Evolutionary conservation across 352 stramenopile species (phyloP).

Genomic region (Blastocystis sp.): DNA sequence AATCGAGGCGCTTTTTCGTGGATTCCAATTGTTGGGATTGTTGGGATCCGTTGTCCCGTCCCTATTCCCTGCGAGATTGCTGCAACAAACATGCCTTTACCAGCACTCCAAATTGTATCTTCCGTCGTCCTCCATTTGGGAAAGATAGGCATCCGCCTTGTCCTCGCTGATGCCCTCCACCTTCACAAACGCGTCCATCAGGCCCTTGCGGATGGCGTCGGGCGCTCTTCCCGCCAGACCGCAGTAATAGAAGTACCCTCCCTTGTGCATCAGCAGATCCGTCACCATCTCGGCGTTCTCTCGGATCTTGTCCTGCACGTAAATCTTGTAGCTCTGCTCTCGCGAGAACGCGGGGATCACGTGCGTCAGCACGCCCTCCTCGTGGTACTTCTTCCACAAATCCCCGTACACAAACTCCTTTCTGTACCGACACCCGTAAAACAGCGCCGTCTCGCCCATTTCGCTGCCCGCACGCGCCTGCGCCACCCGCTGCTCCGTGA

Average conservation of each 20-base stretch:
- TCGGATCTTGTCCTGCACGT: conserved; percentile 83
- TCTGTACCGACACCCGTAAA: conserved; percentile 90
- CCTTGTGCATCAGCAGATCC: conserved; percentile 78
- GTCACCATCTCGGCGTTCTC: conserved; percentile 80
- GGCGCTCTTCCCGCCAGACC: conserved; percentile 73
- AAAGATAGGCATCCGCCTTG: conserved; percentile 53
- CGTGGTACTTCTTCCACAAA: conserved; percentile 81
- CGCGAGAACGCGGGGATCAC: conserved; percentile 82
- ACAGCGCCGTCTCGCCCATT: conserved; percentile 80
- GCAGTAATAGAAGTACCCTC: conserved; percentile 83
- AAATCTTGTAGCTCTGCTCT: conserved; percentile 84
- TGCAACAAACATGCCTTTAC: conserved; percentile 58
- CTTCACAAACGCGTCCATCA: conserved; percentile 67
- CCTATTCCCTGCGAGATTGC: too few relatives aligned
- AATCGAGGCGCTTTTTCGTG: too few relatives aligned
- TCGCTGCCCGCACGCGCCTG: conserved; percentile 73
- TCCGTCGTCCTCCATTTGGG: conserved; percentile 57
- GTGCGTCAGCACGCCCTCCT: conserved; percentile 80
- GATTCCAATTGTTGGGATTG: too few relatives aligned
- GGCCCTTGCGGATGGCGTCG: conserved; percentile 25
- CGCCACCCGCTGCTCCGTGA: conserved; percentile 82
- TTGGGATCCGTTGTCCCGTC: too few relatives aligned
- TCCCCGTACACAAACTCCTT: conserved; percentile 93
- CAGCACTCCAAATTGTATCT: conserved; percentile 68
- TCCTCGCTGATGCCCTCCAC: conserved; percentile 59